These are phyloP conservation scores for Hericium rajendrae DNA, from an alignment of 768 basidiomycete genomes.

Conservation along the genomic window DNA sequence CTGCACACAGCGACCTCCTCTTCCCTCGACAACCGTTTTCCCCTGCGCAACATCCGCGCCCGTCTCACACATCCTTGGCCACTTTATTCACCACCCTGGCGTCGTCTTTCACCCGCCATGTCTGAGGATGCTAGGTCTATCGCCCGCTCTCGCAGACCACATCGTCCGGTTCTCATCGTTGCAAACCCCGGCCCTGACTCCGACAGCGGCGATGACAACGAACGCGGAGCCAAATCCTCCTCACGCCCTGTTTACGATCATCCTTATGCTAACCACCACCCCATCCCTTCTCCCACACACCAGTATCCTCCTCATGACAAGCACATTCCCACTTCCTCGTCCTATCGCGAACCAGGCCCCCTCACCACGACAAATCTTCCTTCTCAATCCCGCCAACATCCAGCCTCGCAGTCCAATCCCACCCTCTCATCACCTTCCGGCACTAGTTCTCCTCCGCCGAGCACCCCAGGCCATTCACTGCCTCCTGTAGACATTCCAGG, in stretches of 20 bases:
- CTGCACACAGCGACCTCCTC: not conserved
- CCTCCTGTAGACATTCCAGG: constrained; percentile 32
- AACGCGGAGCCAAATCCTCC: constrained; percentile 8
- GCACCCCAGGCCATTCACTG: constrained; percentile 45
- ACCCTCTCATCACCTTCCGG: constrained; percentile 63
- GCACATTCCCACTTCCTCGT: constrained; percentile 11
- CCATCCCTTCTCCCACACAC: constrained; percentile 19
- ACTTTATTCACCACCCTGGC: not conserved
- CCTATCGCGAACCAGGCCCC: constrained; percentile 22
- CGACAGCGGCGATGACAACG: constrained; percentile 31
- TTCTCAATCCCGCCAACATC: constrained; percentile 17
- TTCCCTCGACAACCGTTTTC: not conserved
- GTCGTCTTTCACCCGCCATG: constrained; percentile 29
- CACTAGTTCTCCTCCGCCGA: constrained; percentile 61
- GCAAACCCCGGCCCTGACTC: constrained; percentile 51
- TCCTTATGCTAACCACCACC: constrained; percentile 17
- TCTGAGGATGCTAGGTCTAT: constrained; percentile 47
- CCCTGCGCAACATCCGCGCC: constrained; percentile 3
- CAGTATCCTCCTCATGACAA: constrained; percentile 21
- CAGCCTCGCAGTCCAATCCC: constrained; percentile 36
- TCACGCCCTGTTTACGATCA: constrained; percentile 5
- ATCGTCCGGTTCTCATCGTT: constrained; percentile 40
- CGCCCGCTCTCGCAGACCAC: constrained; percentile 21
- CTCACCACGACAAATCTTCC: constrained; percentile 29
- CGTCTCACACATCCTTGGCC: not conserved